Evolutionary conservation across 257 asterid species (phyloP), one percentile per base, ranked within the genome.

Genomic region (Capsicum rhomboideum): DNA sequence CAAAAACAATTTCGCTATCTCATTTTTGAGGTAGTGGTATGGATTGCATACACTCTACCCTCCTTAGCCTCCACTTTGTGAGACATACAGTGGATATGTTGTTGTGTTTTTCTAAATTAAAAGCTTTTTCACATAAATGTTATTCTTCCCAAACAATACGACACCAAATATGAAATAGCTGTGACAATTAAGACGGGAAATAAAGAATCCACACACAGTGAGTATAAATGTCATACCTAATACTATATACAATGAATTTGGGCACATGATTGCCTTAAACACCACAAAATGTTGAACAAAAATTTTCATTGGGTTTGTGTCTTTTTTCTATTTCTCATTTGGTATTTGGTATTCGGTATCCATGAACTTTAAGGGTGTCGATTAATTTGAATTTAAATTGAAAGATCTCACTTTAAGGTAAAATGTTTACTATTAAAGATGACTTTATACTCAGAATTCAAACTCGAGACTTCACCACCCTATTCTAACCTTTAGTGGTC

Each of bases 231-330:
- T 26, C 44, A 9, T 77, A 50, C 63, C 82, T 16, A 75, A 75
- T 49, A 66, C 8, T 34, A 26, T 28, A 50, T 77, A 26, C 63
- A 50, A 77, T 10, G 46, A 77, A 77, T 16, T 77, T 77, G 42
- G 82, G 82, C 82, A 77, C 82, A 77, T 49, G 17, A 77, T 75
- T 49, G 44, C 61, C 81, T 72, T 44, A 17, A 49, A 72, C 31
- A 21, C 37, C 34, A 16, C 56, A 46, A 74, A 74, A 46, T 23
- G 18, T 44, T 21, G 58, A 74, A 10, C 0, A 26, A 26, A 49
- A 28, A n/a, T 49, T n/a, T 75, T 50, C 44, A 75, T 26, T 8
- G 44, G 13, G 26, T 75, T 49, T 75, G 17, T 37, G 61, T 26
- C 14, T 26, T 61, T 28, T 63, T 13, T 26, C 12, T 0, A 1